phyloP scores from a whole-genome alignment of 495 filamentous ascomycete genomes.

The Penicillium maclennaniae region DNA sequence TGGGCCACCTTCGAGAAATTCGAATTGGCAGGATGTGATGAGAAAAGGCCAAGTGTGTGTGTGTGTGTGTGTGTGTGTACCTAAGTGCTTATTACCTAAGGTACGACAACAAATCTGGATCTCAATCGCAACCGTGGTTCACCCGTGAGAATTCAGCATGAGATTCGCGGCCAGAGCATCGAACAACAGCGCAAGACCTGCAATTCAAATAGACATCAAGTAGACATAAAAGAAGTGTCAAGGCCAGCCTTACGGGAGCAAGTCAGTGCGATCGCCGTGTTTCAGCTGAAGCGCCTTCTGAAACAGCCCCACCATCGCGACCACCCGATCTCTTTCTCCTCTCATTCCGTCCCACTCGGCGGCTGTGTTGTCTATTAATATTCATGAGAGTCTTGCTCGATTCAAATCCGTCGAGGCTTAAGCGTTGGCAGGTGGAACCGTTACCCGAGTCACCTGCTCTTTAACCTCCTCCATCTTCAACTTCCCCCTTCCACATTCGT shows the following conservation, averaged over 20 bases:
- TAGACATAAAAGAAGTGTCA: background rate
- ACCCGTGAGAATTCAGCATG: background rate
- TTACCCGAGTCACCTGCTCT: slow-evolving; percentile 24
- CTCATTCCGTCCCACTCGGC: slow-evolving; percentile 14
- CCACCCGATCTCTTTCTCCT: slow-evolving; percentile 19
- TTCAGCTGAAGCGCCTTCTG: slow-evolving; percentile 32
- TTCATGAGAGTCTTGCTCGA: slow-evolving; percentile 9
- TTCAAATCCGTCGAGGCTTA: background rate
- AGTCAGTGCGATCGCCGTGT: slow-evolving; percentile 11
- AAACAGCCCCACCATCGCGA: slow-evolving; percentile 28
- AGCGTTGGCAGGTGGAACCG: slow-evolving; percentile 11
- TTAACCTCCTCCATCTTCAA: slow-evolving; percentile 1
- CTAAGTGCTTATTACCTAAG: background rate
- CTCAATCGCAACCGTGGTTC: slow-evolving; percentile 4
- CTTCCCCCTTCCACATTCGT: slow-evolving; percentile 13
- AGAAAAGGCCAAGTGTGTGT: background rate
- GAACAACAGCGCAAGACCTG: too few species aligned
- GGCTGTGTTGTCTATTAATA: slow-evolving; percentile 33
- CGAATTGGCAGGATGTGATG: background rate
- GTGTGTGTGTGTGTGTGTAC: background rate
- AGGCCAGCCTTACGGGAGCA: background rate
- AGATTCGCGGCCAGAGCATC: background rate
- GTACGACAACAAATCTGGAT: background rate
- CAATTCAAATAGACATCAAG: background rate
- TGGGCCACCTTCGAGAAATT: background rate